Evolutionary conservation across 2,329 filamentous ascomycete genomes (phyloP).

Genomic region (Xylaria sp.): DNA sequence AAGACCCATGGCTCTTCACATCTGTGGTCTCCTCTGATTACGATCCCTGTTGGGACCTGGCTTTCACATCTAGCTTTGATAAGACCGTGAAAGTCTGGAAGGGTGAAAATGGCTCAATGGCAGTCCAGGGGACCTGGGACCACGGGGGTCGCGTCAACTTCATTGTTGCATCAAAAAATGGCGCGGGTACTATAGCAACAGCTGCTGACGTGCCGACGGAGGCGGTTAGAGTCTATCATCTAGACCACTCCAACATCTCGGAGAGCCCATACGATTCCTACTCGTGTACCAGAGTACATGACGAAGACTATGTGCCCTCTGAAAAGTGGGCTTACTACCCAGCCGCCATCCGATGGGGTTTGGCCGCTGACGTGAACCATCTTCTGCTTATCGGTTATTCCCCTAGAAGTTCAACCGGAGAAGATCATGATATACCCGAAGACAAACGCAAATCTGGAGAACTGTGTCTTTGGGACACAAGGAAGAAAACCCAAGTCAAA

Average conservation of each 20-base stretch:
- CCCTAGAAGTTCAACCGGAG: conserved; percentile 62
- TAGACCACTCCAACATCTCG: conserved; percentile 45
- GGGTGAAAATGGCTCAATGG: conserved; percentile 58
- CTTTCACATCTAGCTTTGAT: conserved; percentile 72
- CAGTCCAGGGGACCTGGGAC: conserved; percentile 61
- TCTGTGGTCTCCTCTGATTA: conserved; percentile 72
- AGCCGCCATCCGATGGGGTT: conserved; percentile 72
- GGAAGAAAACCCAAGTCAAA: conserved; percentile 56
- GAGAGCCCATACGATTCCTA: conserved; percentile 45
- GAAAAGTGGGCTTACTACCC: conserved; percentile 72
- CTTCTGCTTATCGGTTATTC: conserved; percentile 72
- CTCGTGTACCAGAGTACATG: conserved; percentile 49
- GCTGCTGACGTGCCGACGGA: conserved; percentile 65
- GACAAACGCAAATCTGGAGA: conserved; percentile 69
- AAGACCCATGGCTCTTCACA: conserved; percentile 72
- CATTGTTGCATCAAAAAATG: conserved; percentile 64
- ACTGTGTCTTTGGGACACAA: conserved; percentile 68
- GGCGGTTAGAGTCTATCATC: conserved; percentile 68
- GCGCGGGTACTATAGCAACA: conserved; percentile 65
- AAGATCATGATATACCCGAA: conserved; percentile 69
- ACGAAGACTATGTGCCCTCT: conserved; percentile 49
- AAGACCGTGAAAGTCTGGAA: conserved; percentile 70
- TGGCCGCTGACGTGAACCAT: conserved; percentile 57
- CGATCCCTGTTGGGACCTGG: conserved; percentile 57
- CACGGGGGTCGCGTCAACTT: conserved; percentile 72